Conservation (phyloP, 345 rosid genomes). For the Camelina sativa region DNA sequence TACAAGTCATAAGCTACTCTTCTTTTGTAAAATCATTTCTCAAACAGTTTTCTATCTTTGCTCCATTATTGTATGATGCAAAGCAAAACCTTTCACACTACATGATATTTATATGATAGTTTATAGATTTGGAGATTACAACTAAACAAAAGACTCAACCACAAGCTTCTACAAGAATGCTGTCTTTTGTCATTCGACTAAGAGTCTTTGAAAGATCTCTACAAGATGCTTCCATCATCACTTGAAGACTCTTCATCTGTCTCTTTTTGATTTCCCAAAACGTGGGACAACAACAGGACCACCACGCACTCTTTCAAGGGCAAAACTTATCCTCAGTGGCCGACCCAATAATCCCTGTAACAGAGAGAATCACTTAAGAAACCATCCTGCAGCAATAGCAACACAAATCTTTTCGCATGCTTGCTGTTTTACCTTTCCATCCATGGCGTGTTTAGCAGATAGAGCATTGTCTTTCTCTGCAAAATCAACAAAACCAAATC, state of each 20-base stretch:
- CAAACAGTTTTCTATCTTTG: not conserved
- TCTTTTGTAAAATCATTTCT: conserved; percentile 13
- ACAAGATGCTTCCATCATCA: not conserved
- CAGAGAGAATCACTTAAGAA: not conserved
- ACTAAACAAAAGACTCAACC: conserved; percentile 6
- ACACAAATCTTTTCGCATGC: not conserved
- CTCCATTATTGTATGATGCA: not conserved
- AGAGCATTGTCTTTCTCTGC: conserved; percentile 58
- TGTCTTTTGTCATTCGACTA: not conserved
- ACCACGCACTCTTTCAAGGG: conserved; percentile 80
- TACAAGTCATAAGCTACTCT: conserved; percentile 11
- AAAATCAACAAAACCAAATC: conserved; percentile 88
- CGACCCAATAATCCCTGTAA: conserved; percentile 81
- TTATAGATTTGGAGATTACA: not conserved
- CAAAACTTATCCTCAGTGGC: conserved; percentile 75
- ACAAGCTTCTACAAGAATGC: conserved; percentile 4
- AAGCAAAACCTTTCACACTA: not conserved
- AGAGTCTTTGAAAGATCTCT: conserved; percentile 11
- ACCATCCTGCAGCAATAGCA: not conserved
- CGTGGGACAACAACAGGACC: conserved; percentile 82
- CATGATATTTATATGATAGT: not conserved
- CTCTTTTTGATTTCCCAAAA: conserved; percentile 42
- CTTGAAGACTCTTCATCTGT: conserved; percentile 28
- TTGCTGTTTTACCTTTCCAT: conserved; percentile 68
- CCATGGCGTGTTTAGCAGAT: conserved; percentile 88